Percentiles rank a stretch among this genome's conserved stretches.
phyloP scores from a whole-genome alignment of 2,329 filamentous ascomycete genomes.

The Cytospora schulzeri region DNA sequence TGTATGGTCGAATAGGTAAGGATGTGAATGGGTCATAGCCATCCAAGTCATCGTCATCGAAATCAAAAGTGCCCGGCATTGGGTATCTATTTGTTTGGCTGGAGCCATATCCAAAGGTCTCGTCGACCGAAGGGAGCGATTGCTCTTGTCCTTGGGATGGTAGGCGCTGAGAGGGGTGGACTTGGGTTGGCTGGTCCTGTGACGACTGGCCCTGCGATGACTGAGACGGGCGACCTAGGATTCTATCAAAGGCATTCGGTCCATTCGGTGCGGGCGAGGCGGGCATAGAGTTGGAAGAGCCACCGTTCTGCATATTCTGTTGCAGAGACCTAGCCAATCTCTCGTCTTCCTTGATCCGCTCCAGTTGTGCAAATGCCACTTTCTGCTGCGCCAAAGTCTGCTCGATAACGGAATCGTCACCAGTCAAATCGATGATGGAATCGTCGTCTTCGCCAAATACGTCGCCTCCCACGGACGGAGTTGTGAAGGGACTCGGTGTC shows the following conservation, averaged over 20 bases:
- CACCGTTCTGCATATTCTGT: slow-evolving; percentile 7
- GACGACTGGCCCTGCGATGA: slow-evolving; percentile 5
- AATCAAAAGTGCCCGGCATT: slow-evolving; percentile 10
- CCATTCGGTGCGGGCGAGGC: slow-evolving; percentile 11
- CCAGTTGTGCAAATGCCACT: slow-evolving; percentile 41
- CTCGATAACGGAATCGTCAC: slow-evolving; percentile 34
- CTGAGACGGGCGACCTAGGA: slow-evolving; percentile 25
- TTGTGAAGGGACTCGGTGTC: slow-evolving; percentile 29
- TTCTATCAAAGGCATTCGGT: slow-evolving; percentile 31
- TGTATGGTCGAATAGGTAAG: background rate
- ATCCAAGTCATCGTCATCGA: slow-evolving; percentile 1
- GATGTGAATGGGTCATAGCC: background rate
- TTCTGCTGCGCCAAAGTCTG: slow-evolving; percentile 33
- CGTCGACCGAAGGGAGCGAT: background rate
- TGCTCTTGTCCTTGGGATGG: slow-evolving; percentile 5
- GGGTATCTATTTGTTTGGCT: slow-evolving; percentile 1
- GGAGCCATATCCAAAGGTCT: background rate
- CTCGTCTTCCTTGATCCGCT: slow-evolving; percentile 41
- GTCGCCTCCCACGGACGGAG: slow-evolving; percentile 16
- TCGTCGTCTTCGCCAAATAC: slow-evolving; percentile 30
- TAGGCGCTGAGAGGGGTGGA: background rate
- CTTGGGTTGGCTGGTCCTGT: background rate
- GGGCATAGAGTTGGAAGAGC: slow-evolving; percentile 1
- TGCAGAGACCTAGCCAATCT: slow-evolving; percentile 34
- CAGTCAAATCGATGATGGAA: slow-evolving; percentile 46